These are phyloP conservation scores for Cryphonectria carpinicola DNA, from an alignment of 2,329 filamentous ascomycete species.

Conservation along the genomic window DNA sequence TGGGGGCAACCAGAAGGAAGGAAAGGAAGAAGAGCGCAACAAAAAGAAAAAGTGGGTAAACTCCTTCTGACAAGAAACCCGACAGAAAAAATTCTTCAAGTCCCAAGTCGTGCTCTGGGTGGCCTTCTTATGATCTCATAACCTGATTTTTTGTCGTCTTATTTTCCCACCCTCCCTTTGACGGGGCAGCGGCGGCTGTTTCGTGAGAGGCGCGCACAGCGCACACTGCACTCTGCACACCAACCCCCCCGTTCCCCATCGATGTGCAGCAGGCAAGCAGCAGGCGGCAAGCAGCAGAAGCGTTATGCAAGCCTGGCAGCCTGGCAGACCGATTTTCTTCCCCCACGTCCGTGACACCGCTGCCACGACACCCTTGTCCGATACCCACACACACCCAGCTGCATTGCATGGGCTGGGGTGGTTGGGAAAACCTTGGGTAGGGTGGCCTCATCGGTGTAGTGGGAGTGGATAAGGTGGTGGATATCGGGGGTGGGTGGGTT, in stretches of 20 bases:
- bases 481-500: background rate
- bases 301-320: slow-evolving; percentile 2
- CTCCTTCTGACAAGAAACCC: background rate
- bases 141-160: background rate
- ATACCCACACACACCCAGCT: background rate
- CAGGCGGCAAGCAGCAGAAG: background rate
- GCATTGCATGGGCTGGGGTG: slow-evolving; percentile 2
- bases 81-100: background rate
- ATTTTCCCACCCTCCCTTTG: background rate
- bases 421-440: background rate
- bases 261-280: background rate
- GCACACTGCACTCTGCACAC: background rate
- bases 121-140: background rate
- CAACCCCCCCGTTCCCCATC: slow-evolving; percentile 4
- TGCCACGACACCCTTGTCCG: slow-evolving; percentile 17
- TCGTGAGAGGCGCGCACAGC: slow-evolving; percentile 4
- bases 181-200: background rate
- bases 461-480: background rate
- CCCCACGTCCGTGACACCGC: slow-evolving; percentile 22
- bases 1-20: background rate
- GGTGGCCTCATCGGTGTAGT: background rate
- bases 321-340: slow-evolving; percentile 8
- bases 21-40: background rate
- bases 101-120: too few species aligned
- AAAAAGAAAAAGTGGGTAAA: background rate